phyloP scores from a whole-genome alignment of 768 basidiomycete species.

The Gloeophyllum trabeum region DNA sequence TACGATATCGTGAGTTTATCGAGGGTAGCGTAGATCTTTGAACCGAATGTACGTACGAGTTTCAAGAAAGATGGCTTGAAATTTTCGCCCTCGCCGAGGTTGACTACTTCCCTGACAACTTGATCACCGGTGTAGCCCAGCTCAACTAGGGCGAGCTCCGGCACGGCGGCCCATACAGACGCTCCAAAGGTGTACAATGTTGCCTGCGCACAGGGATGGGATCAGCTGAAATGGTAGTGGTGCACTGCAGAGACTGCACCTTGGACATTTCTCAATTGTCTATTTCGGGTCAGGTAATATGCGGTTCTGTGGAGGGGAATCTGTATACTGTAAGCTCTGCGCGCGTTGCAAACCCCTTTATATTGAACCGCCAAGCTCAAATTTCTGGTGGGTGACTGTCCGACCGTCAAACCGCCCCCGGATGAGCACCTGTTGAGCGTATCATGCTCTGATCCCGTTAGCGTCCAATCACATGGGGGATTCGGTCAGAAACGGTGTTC shows the following conservation, averaged over 20 bases:
- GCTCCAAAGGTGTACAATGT: slow-evolving; percentile 23
- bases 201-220: slow-evolving; percentile 7
- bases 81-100: slow-evolving; percentile 36
- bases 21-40: background rate
- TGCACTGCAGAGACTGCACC: background rate
- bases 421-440: too few relatives aligned
- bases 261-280: background rate
- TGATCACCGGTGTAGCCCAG: slow-evolving; percentile 27
- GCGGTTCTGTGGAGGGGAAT: too few relatives aligned
- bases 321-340: too few relatives aligned
- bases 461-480: too few relatives aligned
- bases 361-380: too few relatives aligned
- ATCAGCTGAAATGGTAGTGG: background rate
- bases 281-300: too few relatives aligned
- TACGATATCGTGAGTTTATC: slow-evolving; percentile 6
- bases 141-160: slow-evolving; percentile 31
- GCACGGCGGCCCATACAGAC: slow-evolving; percentile 29
- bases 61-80: slow-evolving; percentile 33
- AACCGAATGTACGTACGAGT: slow-evolving; percentile 16
- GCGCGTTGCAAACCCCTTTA: too few relatives aligned
- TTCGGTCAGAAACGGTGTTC: too few relatives aligned
- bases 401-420: too few relatives aligned
- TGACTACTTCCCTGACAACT: slow-evolving; percentile 23
- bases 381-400: too few relatives aligned
- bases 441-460: too few relatives aligned